Conservation (phyloP, 2,329 filamentous ascomycete genomes). For the Lasiodiplodia sp. region DNA sequence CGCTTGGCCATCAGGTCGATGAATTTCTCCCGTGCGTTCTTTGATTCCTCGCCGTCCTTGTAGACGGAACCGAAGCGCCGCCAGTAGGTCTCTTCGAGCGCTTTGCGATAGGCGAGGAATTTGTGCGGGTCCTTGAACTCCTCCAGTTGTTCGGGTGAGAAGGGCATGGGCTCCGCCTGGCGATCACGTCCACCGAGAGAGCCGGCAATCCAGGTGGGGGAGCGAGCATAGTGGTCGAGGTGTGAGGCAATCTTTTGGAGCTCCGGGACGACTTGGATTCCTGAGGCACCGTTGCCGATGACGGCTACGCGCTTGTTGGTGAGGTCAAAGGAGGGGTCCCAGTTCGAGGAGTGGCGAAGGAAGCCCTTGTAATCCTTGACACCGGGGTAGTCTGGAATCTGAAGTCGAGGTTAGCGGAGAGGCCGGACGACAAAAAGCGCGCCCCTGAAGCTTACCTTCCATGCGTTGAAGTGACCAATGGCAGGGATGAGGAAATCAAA, state of each 20-base stretch:
- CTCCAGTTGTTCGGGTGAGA: conserved; percentile 60
- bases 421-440: background rate
- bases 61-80: conserved; percentile 52
- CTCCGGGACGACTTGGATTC: conserved; percentile 69
- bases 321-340: conserved; percentile 62
- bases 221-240: conserved; percentile 62
- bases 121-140: conserved; percentile 66
- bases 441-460: background rate
- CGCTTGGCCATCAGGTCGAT: conserved; percentile 48
- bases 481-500: conserved; percentile 70
- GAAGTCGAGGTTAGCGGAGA: background rate
- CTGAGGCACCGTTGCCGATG: conserved; percentile 70
- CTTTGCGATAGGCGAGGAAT: conserved; percentile 60
- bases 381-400: conserved; percentile 67
- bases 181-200: conserved; percentile 58
- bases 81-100: conserved; percentile 65
- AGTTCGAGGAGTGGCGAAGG: conserved; percentile 68
- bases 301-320: conserved; percentile 65
- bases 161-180: conserved; percentile 52
- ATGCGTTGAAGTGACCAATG: conserved; percentile 69
- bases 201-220: conserved; percentile 64
- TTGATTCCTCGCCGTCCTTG: conserved; percentile 46
- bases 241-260: conserved; percentile 61
- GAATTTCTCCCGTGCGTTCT: conserved; percentile 41
- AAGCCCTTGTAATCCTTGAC: conserved; percentile 62